Evolutionary conservation across 78 protist genomes (phyloP).

Genomic region (Chrysochromulina tobinii): DNA sequence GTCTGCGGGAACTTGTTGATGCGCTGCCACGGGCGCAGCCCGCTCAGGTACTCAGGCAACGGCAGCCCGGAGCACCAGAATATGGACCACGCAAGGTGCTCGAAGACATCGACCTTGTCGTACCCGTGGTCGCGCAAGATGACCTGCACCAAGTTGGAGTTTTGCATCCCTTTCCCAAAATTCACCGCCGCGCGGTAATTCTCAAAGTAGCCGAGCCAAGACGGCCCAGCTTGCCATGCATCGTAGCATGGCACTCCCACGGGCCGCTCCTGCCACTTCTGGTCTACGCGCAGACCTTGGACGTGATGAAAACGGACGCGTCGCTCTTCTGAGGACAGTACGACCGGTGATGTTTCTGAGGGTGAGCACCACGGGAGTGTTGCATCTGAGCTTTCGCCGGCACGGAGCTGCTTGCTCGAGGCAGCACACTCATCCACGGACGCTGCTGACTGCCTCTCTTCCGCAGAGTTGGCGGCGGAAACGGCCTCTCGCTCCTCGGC

Average conservation of each 20-base stretch:
- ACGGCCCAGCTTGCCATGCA: too few relatives aligned
- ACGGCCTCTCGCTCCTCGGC: too few relatives aligned
- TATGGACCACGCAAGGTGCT: neutral
- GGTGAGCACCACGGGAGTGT: too few relatives aligned
- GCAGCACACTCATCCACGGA: too few relatives aligned
- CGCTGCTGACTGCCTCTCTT: too few relatives aligned
- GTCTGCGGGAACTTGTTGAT: constrained; percentile 69
- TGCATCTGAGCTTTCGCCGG: too few relatives aligned
- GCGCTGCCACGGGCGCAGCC: neutral
- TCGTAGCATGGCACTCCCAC: neutral
- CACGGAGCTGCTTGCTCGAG: too few relatives aligned
- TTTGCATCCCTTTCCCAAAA: neutral
- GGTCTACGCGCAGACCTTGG: neutral
- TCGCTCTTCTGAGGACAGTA: neutral
- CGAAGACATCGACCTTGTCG: too few relatives aligned
- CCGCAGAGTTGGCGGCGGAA: too few relatives aligned
- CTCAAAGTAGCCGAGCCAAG: too few relatives aligned
- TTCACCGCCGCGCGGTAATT: neutral
- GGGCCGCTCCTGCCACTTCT: neutral
- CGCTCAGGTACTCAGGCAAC: neutral
- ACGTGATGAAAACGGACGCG: neutral
- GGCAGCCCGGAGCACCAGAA: constrained; percentile 29
- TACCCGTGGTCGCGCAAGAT: constrained; percentile 12
- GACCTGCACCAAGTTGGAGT: constrained; percentile 3
- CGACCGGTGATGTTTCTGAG: too few relatives aligned